Evolutionary conservation across 129 eudicot genomes (phyloP), one percentile per base, ranked within the genome.

Genomic region (Gnaphalium uliginosum): DNA sequence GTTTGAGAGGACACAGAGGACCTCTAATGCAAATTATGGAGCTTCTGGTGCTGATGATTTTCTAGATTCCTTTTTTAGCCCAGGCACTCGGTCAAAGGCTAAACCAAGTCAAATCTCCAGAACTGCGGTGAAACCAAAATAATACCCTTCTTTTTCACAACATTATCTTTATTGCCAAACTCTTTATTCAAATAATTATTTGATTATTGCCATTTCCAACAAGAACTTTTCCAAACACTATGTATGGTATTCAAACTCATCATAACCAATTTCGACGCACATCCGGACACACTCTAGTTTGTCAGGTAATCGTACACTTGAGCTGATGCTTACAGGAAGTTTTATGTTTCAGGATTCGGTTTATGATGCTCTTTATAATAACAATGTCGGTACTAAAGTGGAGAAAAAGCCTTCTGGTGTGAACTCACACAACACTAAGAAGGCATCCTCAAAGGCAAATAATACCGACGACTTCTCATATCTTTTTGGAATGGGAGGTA

Each of bases 401-500:
- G 83, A 82, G 33, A 37, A 80, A 60, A 39, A 80, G 68, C 26
- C 41, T 22, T 65, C 83, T 21, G 53, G 74, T 60, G 81, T 60
- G 46, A 32, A 79, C 69, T 18, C 82, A 39, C 56, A 57, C 71
- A 75, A 17, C 64, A 72, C 80, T 35, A 79, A 78, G 75, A 84
- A 81, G 75, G 71, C 82, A 21, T 61, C 84, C 5, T n/a, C 86
- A 24, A 65, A 29, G 17, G 53, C 77, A 70, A 78, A 65, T 68
- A 73, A 24, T 46, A 86, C 73, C 79, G 87, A 87, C 59, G 96
- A 90, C 66, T 93, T 93, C 59, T 72, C 89, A 48, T 82, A 83
- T 29, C 76, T 90, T 51, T 90, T 89, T 82, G 98, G 87, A 68
- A 81, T 82, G 83, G 89, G 79, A 90, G 98, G 98, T 93, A 83